A percentile compares a stretch with the other conserved stretches of the same genome.
Conservation (phyloP, 345 rosid species). For the Gossypium australe region DNA sequence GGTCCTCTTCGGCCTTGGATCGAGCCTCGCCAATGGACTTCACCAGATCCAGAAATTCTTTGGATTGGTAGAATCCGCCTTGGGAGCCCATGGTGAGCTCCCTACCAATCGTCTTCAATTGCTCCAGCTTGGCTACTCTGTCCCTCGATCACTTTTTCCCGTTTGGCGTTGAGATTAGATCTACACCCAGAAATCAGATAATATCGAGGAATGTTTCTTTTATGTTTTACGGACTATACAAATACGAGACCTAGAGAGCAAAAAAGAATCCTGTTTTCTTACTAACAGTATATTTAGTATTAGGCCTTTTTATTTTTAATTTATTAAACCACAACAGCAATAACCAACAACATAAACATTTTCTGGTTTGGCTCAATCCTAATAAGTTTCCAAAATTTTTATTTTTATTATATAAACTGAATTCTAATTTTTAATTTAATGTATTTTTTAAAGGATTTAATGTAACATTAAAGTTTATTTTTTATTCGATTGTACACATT, state of each 20-base stretch:
- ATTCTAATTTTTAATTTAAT: too few species aligned
- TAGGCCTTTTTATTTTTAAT: too few species aligned
- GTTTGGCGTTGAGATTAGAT: background rate
- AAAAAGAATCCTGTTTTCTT: too few species aligned
- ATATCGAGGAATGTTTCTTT: background rate
- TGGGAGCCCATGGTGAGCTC: conserved; percentile 99
- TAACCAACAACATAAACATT: too few species aligned
- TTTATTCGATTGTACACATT: accelerated
- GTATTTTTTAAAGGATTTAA: too few species aligned
- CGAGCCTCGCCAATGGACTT: conserved; percentile 98
- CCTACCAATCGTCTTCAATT: conserved; percentile 90
- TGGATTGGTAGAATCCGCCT: conserved; percentile 96
- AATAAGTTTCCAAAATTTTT: too few species aligned
- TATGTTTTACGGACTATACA: background rate
- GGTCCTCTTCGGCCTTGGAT: conserved; percentile 97
- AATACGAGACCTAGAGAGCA: background rate
- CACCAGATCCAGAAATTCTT: conserved; percentile 92
- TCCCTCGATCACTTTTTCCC: background rate
- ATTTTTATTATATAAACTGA: too few species aligned
- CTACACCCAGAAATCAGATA: background rate
- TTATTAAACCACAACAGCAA: too few species aligned
- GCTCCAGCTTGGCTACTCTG: conserved; percentile 55
- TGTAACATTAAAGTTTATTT: too few species aligned
- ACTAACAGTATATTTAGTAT: too few species aligned
- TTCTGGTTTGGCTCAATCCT: too few species aligned